Base-by-base conservation (phyloP, 805 yeast species). In the Schwanniomyces yamadae region DNA sequence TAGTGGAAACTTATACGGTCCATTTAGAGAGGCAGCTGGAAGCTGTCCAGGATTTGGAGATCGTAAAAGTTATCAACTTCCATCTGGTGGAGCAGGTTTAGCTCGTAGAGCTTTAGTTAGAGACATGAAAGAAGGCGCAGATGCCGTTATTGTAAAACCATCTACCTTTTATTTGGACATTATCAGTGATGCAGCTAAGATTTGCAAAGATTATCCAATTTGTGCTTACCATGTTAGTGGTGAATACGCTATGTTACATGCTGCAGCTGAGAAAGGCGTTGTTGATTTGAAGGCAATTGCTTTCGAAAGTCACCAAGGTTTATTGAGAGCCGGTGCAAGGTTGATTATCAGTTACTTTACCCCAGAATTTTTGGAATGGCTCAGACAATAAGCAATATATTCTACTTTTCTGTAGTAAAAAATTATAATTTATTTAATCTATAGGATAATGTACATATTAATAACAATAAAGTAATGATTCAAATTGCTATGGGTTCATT, bases 211-310 rank as follows among this genome's bases (percentile, higher is more conserved):
- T 57, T 78, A 84, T 49, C 99, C 99, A 18, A 69, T 93, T 35
- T 88, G 96, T 53, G 90, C 95, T 18, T 93, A 93, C 63, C 99
- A 93, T 61, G 99, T 93, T 16, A 80, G 91, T 57, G 99, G 99
- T 26, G 99, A 93, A 64, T 93, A 77, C 55, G 97, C 98, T 21
- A 93, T 93, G 99, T 63, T 93, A 45, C 95, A 90, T 56, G 99
- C 99, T 6, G 98, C 96, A 35, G 97, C 97, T 20, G 97, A 89
- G 54, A 89, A 89, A 71, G 95, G 95, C 24, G 75, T 90, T 41
- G 85, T 83, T 42, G 97, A 91, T 59, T 74, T 93, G 61, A 83
- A 86, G 63, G 79, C 39, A 62, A 80, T 73, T 78, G 84, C 89
- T 0, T 85, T 84, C 52, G 99, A 93, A 66, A 69, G 93, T 31